Conservation (phyloP, 352 stramenopile genomes). For the Pythium dissotocum region DNA sequence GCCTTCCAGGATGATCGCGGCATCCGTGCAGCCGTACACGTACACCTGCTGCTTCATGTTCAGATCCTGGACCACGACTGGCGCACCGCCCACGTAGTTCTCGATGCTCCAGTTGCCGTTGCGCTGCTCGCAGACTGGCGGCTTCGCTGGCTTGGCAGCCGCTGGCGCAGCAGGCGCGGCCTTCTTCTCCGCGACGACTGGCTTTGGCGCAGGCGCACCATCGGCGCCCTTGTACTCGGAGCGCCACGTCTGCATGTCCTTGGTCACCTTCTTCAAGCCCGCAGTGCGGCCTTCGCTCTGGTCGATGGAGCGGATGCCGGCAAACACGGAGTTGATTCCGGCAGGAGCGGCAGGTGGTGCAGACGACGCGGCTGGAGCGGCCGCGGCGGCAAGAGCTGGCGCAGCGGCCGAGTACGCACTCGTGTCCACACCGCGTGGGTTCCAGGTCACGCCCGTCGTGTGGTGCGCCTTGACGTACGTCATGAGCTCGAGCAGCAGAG, state of each 20-base stretch:
- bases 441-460: conserved; percentile 94
- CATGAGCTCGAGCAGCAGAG: conserved; percentile 89
- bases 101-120: conserved; percentile 98
- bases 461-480: conserved; percentile 95
- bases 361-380: conserved; percentile 2
- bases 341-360: conserved; percentile 41
- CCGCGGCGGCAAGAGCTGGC: conserved; percentile 33
- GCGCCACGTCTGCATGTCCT: conserved; percentile 97
- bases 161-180: conserved; percentile 28
- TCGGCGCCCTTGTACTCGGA: conserved; percentile 90
- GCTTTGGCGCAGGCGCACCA: conserved; percentile 23
- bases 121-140: conserved; percentile 80
- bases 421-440: conserved; percentile 78
- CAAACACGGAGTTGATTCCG: conserved; percentile 85
- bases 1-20: conserved; percentile 94
- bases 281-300: conserved; percentile 92
- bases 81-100: conserved; percentile 88
- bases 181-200: conserved; percentile 21
- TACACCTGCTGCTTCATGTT: conserved; percentile 97
- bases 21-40: conserved; percentile 94
- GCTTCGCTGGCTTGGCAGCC: conserved; percentile 45
- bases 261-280: conserved; percentile 95
- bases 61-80: conserved; percentile 89
- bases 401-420: conserved; percentile 41
- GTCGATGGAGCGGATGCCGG: conserved; percentile 84